Evolutionary conservation across 768 basidiomycete genomes (phyloP).

Genomic region (Kwoniella sp.): DNA sequence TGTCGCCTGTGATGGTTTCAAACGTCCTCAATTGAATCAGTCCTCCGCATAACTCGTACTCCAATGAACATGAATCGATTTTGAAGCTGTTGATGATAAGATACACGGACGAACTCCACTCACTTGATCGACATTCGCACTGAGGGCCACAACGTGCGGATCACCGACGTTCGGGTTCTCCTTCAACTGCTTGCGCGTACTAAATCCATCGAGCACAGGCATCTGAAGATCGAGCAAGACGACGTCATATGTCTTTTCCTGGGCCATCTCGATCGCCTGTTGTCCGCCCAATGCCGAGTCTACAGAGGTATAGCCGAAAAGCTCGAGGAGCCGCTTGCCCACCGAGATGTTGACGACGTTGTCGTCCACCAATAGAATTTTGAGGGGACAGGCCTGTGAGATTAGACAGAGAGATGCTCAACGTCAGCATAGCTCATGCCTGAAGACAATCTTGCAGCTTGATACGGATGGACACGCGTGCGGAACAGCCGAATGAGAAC

Average conservation of each 20-base stretch:
- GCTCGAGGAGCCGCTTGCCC: slow-evolving; percentile 41
- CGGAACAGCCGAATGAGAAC: too few species aligned
- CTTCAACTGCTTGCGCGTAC: slow-evolving; percentile 29
- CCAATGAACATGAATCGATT: not conserved
- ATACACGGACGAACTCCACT: slow-evolving; percentile 6
- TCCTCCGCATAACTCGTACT: too few species aligned
- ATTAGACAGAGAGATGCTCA: too few species aligned
- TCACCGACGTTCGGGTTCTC: slow-evolving; percentile 29
- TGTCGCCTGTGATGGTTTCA: slow-evolving; percentile 23
- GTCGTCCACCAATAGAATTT: slow-evolving; percentile 50
- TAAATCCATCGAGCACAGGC: slow-evolving; percentile 46
- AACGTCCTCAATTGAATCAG: not conserved
- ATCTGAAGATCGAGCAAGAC: slow-evolving; percentile 54
- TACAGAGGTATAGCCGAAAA: slow-evolving; percentile 46
- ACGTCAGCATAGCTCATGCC: slow-evolving; percentile 19
- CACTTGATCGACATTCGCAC: slow-evolving; percentile 45
- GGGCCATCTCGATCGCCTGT: slow-evolving; percentile 44
- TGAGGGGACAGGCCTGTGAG: slow-evolving; percentile 29
- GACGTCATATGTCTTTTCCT: slow-evolving; percentile 43
- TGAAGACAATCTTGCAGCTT: too few species aligned
- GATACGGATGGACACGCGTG: too few species aligned
- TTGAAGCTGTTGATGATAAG: not conserved
- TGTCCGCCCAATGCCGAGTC: slow-evolving; percentile 48
- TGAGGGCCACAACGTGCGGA: slow-evolving; percentile 41
- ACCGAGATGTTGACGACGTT: slow-evolving; percentile 45